phyloP scores from a whole-genome alignment of 1,139 yeast genomes.

The Taphrina confusa region DNA sequence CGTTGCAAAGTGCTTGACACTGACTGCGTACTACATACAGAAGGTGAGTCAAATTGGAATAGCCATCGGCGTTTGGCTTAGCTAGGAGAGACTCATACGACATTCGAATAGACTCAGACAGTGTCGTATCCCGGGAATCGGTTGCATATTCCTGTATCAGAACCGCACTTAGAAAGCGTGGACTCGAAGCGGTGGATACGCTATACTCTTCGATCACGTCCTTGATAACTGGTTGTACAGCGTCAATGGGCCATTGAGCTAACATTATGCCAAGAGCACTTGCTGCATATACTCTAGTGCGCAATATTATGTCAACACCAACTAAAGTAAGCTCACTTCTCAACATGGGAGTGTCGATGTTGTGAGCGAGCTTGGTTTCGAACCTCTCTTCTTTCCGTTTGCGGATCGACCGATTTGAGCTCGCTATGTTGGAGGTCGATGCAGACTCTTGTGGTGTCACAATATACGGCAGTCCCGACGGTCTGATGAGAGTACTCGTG shows the following conservation, averaged over 20 bases:
- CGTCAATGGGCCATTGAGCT: conserved; percentile 42
- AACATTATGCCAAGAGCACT: conserved; percentile 72
- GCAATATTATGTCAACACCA: conserved; percentile 71
- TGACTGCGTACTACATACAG: conserved; percentile 82
- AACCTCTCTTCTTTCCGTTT: conserved; percentile 41
- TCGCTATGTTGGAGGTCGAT: background rate
- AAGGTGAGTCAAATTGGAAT: conserved; percentile 83
- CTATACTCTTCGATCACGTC: conserved; percentile 52
- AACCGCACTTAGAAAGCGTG: conserved; percentile 69
- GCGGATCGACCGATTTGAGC: conserved; percentile 42
- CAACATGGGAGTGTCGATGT: conserved; percentile 90
- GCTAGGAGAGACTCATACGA: conserved; percentile 51
- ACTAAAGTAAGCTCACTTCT: conserved; percentile 88
- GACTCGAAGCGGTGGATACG: conserved; percentile 71
- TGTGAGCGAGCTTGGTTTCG: conserved; percentile 45
- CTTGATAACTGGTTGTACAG: conserved; percentile 46
- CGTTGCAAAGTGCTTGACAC: conserved; percentile 76
- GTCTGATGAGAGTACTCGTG: conserved; percentile 67
- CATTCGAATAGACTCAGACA: conserved; percentile 45
- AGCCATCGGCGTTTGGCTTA: conserved; percentile 50
- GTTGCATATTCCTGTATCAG: conserved; percentile 72
- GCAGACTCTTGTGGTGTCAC: conserved; percentile 36
- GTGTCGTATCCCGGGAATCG: conserved; percentile 43
- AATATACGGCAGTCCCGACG: conserved; percentile 59
- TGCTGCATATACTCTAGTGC: conserved; percentile 76